Conservation (phyloP, 495 filamentous ascomycete genomes). For the Rostrohypoxylon terebratum region DNA sequence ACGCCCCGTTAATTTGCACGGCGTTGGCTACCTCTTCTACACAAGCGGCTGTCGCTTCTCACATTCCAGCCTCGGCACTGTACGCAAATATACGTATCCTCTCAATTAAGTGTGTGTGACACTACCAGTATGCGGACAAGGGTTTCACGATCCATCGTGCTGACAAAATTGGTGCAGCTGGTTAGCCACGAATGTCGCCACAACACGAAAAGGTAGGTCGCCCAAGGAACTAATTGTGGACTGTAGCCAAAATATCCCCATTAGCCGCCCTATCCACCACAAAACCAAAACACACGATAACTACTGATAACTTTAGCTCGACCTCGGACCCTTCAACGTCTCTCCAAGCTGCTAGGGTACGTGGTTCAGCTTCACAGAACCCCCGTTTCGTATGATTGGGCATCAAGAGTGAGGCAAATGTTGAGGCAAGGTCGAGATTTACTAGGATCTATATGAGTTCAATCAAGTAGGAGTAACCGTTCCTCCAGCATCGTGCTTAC, state of each 20-base stretch:
- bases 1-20: conserved; percentile 15
- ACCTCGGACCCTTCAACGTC: conserved; percentile 13
- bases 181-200: conserved; percentile 32
- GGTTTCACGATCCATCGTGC: conserved; percentile 23
- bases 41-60: conserved; percentile 34
- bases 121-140: conserved; percentile 10
- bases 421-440: conserved; percentile 16
- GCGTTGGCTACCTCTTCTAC: conserved; percentile 35
- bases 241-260: not conserved
- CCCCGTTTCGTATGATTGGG: conserved; percentile 27
- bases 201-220: conserved; percentile 13
- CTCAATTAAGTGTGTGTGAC: conserved; percentile 7
- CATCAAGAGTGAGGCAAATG: conserved; percentile 34
- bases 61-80: conserved; percentile 19
- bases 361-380: conserved; percentile 22
- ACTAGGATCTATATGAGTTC: not conserved
- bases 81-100: conserved; percentile 27
- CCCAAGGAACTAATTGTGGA: not conserved
- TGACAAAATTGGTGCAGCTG: conserved; percentile 20
- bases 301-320: conserved; percentile 9
- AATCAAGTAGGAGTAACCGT: conserved; percentile 24
- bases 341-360: conserved; percentile 10
- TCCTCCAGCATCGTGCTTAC: conserved; percentile 16
- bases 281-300: conserved; percentile 18
- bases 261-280: conserved; percentile 8